Evolutionary conservation across 225 moss, liverwort and hornwort species (phyloP), one percentile per base, ranked within the genome.

Genomic region (Straminergon stramineum): DNA sequence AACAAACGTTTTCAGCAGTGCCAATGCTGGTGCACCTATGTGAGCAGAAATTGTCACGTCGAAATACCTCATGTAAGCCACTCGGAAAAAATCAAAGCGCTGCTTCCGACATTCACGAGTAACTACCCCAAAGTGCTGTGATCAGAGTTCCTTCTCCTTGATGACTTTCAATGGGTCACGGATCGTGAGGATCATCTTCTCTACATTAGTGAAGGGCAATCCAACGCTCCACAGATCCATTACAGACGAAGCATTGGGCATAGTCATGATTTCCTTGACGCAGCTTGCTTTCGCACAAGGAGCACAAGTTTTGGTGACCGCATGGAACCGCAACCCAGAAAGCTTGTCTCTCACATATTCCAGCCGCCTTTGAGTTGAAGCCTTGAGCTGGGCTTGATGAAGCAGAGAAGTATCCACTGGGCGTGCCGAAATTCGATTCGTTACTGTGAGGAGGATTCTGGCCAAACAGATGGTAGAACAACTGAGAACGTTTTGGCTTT

Each of bases 241-340:
- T 89, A 87, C 98, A 98, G 32, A 95, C 89, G 85, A 93, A 93
- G 88, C 98, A 98, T 61, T 94, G 94, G 60, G 91, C 87, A 48
- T 71, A 89, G 83, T 87, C 93, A 69, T 92, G 89, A 68, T 92
- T 94, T 81, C 91, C 90, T 86, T 94, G 95, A 32, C 91, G 89
- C 88, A 96, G 87, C 39, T 81, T 91, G 73, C 92, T 92, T 91
- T 96, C 97, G 96, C 98, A 98, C 45, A 90, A 39, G 79, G 96
- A 91, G 79, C 98, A 98, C 81, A 98, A 65, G 61, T 90, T 93
- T 84, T 90, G 89, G 91, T 98, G 98, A 88, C 95, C 92, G 89
- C 98, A 98, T 43, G 98, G 98, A 90, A 97, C 91, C 68, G 96
- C 97, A 88, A 95, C 91, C 98, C 98, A 98, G 58, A 98, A 61